Base-by-base conservation (phyloP, 2,329 filamentous ascomycete genomes). In the Ustulina deusta region DNA sequence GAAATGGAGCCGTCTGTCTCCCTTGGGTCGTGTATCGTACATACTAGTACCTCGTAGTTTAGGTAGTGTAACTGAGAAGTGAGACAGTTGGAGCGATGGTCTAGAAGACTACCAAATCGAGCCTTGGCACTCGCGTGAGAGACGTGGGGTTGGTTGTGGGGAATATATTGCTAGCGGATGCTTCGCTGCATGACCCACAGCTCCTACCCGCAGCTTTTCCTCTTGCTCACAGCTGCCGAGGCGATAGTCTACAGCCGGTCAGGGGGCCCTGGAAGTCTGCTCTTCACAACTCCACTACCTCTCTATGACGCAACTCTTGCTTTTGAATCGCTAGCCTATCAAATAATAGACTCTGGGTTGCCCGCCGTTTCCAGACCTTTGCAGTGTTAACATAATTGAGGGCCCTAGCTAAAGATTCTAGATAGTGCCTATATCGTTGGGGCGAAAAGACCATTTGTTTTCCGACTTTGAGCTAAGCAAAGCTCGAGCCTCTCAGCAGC, bases 401-500 rank as follows among this genome's bases (percentile, higher is more conserved):
- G 15, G 6, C 38, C 22, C 13, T 40, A 13, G 36, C 36, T 11
- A 6, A 44, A 17, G 40, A 44, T 17, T n/a, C 2, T 40, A 3
- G 17, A 40, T n/a, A 6, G 7, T 51, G 22, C n/a, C 13, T 36
- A 36, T 36, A 59, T 29, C 15, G 20, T 36, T n/a, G 34, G 27
- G 17, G 27, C 40, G 56, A 38, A 22, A 46, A 7, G 22, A 52
- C 48, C 46, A n/a, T n/a, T 38, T 62, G 48, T 25, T 52, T 60
- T 60, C 59, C 44, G 36, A 44, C 61, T 44, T 44, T 38, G 51
- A 44, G 67, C 48, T 49, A 67, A 70, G 64, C 61, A 59, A 72
- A 60, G 69, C 65, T 68, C 66, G 71, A 74, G 71, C 69, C 72
- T 71, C 71, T 69, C 62, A 65, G 67, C 65, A 49, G 65, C 66